Evolutionary conservation across 2,329 filamentous ascomycete genomes (phyloP), one percentile per base, ranked within the genome.

Genomic region (Beauveria sp.): DNA sequence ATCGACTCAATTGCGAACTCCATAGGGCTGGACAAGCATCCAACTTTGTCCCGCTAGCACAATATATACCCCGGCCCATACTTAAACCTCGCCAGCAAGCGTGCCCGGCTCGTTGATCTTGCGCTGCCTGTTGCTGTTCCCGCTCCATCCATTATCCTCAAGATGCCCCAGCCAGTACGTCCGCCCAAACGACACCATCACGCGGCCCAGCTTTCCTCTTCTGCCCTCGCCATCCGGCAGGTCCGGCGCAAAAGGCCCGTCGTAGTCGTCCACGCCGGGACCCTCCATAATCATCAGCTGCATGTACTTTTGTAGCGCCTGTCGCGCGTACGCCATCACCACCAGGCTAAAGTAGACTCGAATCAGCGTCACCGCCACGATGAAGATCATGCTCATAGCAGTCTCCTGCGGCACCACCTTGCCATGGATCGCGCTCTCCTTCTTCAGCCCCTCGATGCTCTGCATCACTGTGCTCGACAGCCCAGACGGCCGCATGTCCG

Each of bases 261-360:
- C 80, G 57, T 80, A 75, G 57, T 79, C 76, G 61, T 82, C 77
- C 28, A 75, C 71, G 43, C 73, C 72, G 62, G 77, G 68, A 56
- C 75, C 73, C 57, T 84, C 81, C 55, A 88, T 80, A 47, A 75
- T 72, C 69, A 74, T 71, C 50, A 75, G 61, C 61, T 76, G 73
- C 70, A 76, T 73, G 71, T 90, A 85, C 66, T 87, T 86, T 62
- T 89, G 83, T 55, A 97, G 76, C 16, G 90, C 87, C 70, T 87
- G 84, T 64, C 91, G 84, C 3, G 92, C 91, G 72, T 90, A 94
- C 7, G 90, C 86, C 75, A 96, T 86, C 72, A 96, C 85, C 59
- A 97, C 82, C 43, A 96, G 78, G 66, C 89, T 85, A 68, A 96
- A 92, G 77, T 97, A 97, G 34, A 92, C 73, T 34, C 92, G 83